phyloP scores from a whole-genome alignment of 2,329 filamentous ascomycete genomes.

The Pseudogymnoascus sp. region DNA sequence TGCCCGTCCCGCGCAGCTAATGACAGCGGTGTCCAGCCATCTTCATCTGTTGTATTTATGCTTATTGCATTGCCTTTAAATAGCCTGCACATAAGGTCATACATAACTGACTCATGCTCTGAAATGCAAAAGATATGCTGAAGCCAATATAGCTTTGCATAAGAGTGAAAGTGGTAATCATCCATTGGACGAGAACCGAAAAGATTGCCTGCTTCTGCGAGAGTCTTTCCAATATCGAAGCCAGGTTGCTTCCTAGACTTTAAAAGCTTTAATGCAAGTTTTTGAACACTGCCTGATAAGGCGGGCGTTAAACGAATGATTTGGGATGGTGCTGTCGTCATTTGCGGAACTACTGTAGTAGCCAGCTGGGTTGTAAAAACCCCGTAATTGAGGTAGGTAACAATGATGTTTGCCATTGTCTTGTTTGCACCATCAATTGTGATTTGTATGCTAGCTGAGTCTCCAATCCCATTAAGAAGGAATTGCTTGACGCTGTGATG shows the following conservation, averaged over 20 bases:
- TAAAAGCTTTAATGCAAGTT: slow-evolving; percentile 15
- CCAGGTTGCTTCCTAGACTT: slow-evolving; percentile 8
- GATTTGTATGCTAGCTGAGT: slow-evolving; percentile 14
- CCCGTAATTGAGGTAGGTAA: slow-evolving; percentile 27
- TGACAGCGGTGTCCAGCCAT: background rate
- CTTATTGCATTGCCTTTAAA: slow-evolving; percentile 10
- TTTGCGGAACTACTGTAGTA: slow-evolving; percentile 16
- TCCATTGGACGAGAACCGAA: slow-evolving; percentile 9
- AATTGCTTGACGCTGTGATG: slow-evolving; percentile 33
- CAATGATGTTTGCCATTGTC: slow-evolving; percentile 21
- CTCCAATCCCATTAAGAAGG: slow-evolving; percentile 20
- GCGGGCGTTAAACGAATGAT: slow-evolving; percentile 20
- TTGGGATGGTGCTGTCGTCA: slow-evolving; percentile 19
- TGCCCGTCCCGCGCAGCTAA: slow-evolving; percentile 7
- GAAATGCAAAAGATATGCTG: background rate
- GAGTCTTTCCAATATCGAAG: slow-evolving; percentile 11
- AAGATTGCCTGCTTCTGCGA: slow-evolving; percentile 9
- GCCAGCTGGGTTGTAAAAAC: slow-evolving; percentile 21
- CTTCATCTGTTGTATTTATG: slow-evolving; percentile 9
- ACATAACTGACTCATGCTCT: background rate
- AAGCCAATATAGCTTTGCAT: slow-evolving; percentile 11
- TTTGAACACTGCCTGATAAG: slow-evolving; percentile 13
- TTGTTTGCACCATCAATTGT: slow-evolving; percentile 15
- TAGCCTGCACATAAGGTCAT: background rate
- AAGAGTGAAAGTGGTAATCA: slow-evolving; percentile 13